phyloP scores from a whole-genome alignment of 2,329 filamentous ascomycete species.

The Ophiocordyceps robertsii region DNA sequence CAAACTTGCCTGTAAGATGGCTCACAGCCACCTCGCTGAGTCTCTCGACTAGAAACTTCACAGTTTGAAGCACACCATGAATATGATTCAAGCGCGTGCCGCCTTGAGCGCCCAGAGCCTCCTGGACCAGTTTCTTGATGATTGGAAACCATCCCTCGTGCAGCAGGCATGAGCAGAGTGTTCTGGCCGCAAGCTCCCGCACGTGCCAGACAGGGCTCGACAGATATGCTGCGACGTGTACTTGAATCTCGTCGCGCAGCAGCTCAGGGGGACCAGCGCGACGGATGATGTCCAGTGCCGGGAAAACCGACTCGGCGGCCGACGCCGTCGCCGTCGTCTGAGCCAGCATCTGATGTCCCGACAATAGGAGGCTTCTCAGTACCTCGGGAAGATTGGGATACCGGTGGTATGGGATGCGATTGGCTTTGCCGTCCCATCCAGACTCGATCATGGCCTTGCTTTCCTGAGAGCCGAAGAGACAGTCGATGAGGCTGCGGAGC shows the following conservation, averaged over 20 bases:
- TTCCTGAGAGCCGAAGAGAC: conserved; percentile 62
- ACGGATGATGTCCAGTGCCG: conserved; percentile 68
- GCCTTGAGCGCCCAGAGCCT: conserved; percentile 10
- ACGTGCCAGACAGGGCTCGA: conserved; percentile 66
- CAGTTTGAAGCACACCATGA: conserved; percentile 44
- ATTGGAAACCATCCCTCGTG: conserved; percentile 32
- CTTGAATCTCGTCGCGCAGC: conserved; percentile 39
- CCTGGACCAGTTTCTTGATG: conserved; percentile 22
- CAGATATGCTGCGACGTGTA: conserved; percentile 47
- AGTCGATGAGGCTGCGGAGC: conserved; percentile 72
- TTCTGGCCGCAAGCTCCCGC: conserved; percentile 65
- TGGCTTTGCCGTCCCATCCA: conserved; percentile 50
- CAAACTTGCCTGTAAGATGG: conserved; percentile 25
- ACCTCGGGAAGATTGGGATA: conserved; percentile 53
- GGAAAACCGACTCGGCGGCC: conserved; percentile 61
- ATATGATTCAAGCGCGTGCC: conserved; percentile 31
- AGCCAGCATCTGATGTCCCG: conserved; percentile 31
- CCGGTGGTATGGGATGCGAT: conserved; percentile 55
- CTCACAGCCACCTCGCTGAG: conserved; percentile 32
- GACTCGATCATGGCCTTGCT: conserved; percentile 49
- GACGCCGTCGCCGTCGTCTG: conserved; percentile 18
- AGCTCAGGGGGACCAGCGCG: conserved; percentile 52
- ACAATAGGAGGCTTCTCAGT: conserved; percentile 47
- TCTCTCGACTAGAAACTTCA: conserved; percentile 43
- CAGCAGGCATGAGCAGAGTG: conserved; percentile 50